Conservation (phyloP, 305 asterid genomes). For the Euphrasia arctica region DNA sequence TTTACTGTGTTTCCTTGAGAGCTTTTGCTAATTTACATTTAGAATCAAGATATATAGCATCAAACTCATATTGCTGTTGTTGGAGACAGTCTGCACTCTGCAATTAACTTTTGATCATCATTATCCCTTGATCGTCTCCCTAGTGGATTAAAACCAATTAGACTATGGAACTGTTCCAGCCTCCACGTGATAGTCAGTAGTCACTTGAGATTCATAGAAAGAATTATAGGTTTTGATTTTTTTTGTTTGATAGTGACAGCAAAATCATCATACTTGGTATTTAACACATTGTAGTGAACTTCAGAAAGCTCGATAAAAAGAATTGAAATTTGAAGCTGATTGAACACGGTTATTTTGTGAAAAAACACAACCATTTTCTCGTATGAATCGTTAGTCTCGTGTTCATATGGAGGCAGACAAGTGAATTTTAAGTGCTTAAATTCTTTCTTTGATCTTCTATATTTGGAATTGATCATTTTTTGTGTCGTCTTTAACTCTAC, state of each 20-base stretch:
- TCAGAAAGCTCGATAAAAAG: background rate
- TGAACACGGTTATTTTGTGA: constrained; percentile 1
- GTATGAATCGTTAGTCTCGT: constrained; percentile 1
- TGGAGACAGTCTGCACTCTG: background rate
- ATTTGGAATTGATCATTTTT: constrained; percentile 1
- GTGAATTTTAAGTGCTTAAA: background rate
- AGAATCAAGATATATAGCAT: constrained; percentile 8
- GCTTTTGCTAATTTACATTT: constrained; percentile 8
- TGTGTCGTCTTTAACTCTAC: constrained; percentile 39
- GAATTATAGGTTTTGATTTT: background rate
- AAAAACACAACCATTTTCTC: background rate
- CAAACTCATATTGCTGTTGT: background rate
- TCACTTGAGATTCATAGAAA: background rate
- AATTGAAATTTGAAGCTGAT: constrained; percentile 1
- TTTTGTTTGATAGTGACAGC: constrained; percentile 3
- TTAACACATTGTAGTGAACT: background rate
- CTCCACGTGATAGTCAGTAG: background rate
- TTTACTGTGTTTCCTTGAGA: constrained; percentile 8
- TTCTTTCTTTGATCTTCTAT: constrained; percentile 5
- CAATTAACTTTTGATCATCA: constrained; percentile 2
- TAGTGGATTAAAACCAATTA: background rate
- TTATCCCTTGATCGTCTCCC: constrained; percentile 4
- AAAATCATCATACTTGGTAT: constrained; percentile 10
- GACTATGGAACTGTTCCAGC: background rate
- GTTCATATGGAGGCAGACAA: constrained; percentile 17